A percentile compares a stretch with the other conserved stretches of the same genome.
phyloP scores from a whole-genome alignment of 2,329 filamentous ascomycete genomes.

The Capronia americana region DNA sequence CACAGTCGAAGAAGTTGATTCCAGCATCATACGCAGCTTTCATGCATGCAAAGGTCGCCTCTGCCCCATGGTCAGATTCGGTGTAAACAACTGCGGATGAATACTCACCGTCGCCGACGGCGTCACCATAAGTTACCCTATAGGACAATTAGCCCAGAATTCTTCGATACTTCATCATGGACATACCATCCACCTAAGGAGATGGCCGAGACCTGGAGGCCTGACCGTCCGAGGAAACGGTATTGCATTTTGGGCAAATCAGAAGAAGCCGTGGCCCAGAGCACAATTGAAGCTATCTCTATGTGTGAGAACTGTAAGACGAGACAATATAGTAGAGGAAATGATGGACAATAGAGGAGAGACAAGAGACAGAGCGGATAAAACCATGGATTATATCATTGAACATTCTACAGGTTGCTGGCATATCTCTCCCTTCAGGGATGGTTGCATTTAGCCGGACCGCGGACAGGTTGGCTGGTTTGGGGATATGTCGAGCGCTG shows the following conservation, averaged over 20 bases:
- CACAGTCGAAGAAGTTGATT: conserved; percentile 63
- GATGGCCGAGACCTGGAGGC: conserved; percentile 75
- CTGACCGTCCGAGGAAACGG: conserved; percentile 72
- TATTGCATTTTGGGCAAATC: conserved; percentile 67
- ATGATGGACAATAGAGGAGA: neutral
- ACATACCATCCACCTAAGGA: conserved; percentile 62
- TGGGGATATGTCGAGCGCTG: neutral
- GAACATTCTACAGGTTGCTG: neutral
- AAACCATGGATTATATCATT: neutral
- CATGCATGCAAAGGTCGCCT: conserved; percentile 51
- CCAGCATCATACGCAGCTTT: conserved; percentile 63
- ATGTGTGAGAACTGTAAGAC: neutral
- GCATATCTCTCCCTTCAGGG: conserved; percentile 2
- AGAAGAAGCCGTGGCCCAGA: conserved; percentile 28
- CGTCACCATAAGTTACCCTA: conserved; percentile 75
- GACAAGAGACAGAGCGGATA: neutral
- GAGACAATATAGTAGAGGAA: neutral
- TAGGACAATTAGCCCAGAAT: neutral
- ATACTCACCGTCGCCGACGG: conserved; percentile 68
- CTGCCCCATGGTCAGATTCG: conserved; percentile 21
- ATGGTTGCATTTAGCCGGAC: conserved; percentile 15
- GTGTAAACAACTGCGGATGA: neutral
- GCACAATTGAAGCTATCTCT: neutral
- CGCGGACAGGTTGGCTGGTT: neutral
- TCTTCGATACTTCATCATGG: neutral